A percentile compares a stretch with the other conserved stretches of the same genome.
These are phyloP conservation scores for Quercus lobata DNA, from an alignment of 331 rosid genomes.

Conservation along the genomic window DNA sequence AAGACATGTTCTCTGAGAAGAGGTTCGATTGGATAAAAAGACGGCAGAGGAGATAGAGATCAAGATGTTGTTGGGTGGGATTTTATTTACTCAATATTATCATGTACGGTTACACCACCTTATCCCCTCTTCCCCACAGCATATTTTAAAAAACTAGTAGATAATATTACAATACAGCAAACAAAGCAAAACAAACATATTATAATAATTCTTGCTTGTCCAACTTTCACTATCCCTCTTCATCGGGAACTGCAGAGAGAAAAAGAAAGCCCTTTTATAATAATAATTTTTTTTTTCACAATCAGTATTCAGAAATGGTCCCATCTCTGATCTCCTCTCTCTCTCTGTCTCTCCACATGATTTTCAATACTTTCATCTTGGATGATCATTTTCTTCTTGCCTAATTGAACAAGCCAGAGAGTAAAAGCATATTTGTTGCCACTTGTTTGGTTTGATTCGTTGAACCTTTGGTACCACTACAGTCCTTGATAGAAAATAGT, in stretches of 20 bases:
- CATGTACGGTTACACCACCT: conserved; percentile 28
- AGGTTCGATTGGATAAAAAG: conserved; percentile 52
- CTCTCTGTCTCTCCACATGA: conserved; percentile 22
- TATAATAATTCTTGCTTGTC: neutral
- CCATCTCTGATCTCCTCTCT: conserved; percentile 18
- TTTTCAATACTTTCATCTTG: conserved; percentile 39
- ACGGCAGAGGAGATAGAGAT: conserved; percentile 32
- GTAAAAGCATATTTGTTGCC: conserved; percentile 24
- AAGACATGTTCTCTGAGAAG: conserved; percentile 49
- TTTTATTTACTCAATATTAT: conserved; percentile 33
- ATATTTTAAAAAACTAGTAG: conserved; percentile 22
- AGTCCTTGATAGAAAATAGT: neutral
- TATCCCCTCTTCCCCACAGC: conserved; percentile 50
- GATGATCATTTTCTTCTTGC: conserved; percentile 39
- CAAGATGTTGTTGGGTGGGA: conserved; percentile 32
- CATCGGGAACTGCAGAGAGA: conserved; percentile 29
- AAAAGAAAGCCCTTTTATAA: neutral
- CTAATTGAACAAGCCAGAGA: conserved; percentile 33
- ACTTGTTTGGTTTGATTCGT: conserved; percentile 16
- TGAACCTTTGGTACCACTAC: conserved; percentile 6
- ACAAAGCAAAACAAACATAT: conserved; percentile 10
- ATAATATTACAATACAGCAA: neutral
- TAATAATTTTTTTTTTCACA: neutral
- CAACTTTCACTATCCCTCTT: neutral
- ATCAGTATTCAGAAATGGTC: conserved; percentile 44